These are phyloP conservation scores for Daldinia grandis DNA, from an alignment of 495 filamentous ascomycete species.

Conservation along the genomic window DNA sequence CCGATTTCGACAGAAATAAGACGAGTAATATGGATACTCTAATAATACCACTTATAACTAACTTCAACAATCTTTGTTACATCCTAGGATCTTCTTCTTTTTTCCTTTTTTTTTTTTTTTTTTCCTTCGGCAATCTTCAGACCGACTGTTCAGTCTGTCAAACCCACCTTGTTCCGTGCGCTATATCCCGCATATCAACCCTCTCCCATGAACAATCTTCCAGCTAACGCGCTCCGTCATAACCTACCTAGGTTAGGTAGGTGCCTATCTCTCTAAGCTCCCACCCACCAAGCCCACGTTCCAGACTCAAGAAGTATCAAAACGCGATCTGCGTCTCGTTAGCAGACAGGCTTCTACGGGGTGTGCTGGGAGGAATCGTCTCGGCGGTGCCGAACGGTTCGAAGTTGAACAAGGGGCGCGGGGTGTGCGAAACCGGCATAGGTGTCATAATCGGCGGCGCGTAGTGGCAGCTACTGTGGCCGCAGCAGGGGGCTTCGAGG, in stretches of 20 bases:
- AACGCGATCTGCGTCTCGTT: slow-evolving; percentile 12
- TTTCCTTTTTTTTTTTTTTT: too few relatives aligned
- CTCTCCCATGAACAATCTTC: not conserved
- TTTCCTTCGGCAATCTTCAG: not conserved
- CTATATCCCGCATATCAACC: not conserved
- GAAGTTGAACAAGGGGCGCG: not conserved
- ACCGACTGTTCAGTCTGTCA: not conserved
- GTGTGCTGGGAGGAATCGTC: slow-evolving; percentile 9
- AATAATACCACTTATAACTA: slow-evolving; percentile 14
- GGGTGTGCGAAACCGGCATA: slow-evolving; percentile 3
- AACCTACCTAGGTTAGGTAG: not conserved
- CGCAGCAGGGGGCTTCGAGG: slow-evolving; percentile 24
- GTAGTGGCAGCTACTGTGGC: slow-evolving; percentile 23
- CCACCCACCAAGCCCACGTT: not conserved
- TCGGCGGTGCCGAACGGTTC: slow-evolving; percentile 18
- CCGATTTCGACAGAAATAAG: slow-evolving; percentile 12
- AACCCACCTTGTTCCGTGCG: not conserved
- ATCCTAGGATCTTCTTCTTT: slow-evolving; percentile 2
- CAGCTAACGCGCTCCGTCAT: not conserved
- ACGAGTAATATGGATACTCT: slow-evolving; percentile 26
- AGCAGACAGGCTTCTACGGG: slow-evolving; percentile 31
- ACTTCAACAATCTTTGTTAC: not conserved
- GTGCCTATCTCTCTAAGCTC: too few relatives aligned
- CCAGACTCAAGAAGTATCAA: not conserved
- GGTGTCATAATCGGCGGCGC: slow-evolving; percentile 23